These are phyloP conservation scores for Entoloma clypeatum DNA, from an alignment of 1,284 basidiomycete genomes.

Conservation along the genomic window DNA sequence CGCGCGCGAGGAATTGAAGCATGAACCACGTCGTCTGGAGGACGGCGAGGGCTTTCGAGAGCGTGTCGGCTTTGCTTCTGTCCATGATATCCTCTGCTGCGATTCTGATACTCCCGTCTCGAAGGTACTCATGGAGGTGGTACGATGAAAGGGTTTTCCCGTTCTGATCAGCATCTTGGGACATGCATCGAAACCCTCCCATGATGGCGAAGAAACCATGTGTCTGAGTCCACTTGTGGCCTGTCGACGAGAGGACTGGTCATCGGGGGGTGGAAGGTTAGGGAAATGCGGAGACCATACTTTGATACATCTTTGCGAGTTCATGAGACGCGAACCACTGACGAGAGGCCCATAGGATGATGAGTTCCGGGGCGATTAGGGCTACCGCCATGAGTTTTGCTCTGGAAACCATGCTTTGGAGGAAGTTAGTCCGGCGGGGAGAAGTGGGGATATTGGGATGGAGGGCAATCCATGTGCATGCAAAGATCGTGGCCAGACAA, in stretches of 20 bases:
- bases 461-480: conserved; percentile 32
- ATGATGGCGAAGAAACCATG: conserved; percentile 27
- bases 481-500: conserved; percentile 29
- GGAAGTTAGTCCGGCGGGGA: conserved; percentile 10
- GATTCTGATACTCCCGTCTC: conserved; percentile 21
- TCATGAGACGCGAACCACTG: conserved; percentile 23
- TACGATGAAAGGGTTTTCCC: conserved; percentile 9
- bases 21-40: conserved; percentile 32
- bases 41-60: conserved; percentile 31
- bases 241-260: conserved; percentile 2
- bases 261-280: neutral
- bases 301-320: conserved; percentile 11
- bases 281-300: conserved; percentile 1
- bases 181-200: conserved; percentile 32
- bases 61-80: conserved; percentile 32
- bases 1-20: conserved; percentile 26
- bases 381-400: conserved; percentile 21
- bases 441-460: conserved; percentile 31
- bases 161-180: too few relatives aligned
- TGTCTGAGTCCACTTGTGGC: conserved; percentile 18
- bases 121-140: conserved; percentile 13
- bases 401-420: too few relatives aligned
- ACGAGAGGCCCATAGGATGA: conserved; percentile 24
- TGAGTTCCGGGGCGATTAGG: conserved; percentile 24
- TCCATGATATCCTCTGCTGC: conserved; percentile 31